Conservation (phyloP, 1,139 yeast species). For the Diutina sp. region DNA sequence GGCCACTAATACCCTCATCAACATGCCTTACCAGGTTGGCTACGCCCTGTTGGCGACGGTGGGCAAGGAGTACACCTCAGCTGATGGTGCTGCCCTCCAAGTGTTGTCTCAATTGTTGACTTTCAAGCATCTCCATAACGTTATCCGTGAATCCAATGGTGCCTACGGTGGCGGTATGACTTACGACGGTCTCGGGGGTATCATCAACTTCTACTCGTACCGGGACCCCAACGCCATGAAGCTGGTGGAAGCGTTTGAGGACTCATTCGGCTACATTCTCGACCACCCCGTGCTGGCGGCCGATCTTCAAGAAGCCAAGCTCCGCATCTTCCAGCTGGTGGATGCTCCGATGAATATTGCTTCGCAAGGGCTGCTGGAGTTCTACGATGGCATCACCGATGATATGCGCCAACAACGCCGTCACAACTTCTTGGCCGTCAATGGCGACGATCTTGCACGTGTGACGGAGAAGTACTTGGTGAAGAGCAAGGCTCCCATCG, state of each 20-base stretch:
- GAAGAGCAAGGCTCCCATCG: neutral
- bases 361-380: conserved; percentile 58
- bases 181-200: conserved; percentile 73
- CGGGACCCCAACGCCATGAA: conserved; percentile 82
- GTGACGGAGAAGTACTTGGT: conserved; percentile 52
- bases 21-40: conserved; percentile 82
- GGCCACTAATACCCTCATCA: conserved; percentile 29
- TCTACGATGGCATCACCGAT: conserved; percentile 61
- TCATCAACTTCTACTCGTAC: conserved; percentile 75
- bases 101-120: conserved; percentile 71
- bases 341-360: conserved; percentile 85
- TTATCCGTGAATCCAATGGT: conserved; percentile 90
- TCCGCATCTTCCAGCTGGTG: conserved; percentile 78
- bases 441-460: conserved; percentile 45
- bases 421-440: conserved; percentile 54
- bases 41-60: conserved; percentile 60
- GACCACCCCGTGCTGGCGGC: conserved; percentile 21
- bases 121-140: conserved; percentile 76
- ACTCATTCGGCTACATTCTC: conserved; percentile 15
- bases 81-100: conserved; percentile 79
- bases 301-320: conserved; percentile 80
- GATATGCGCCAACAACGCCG: conserved; percentile 76
- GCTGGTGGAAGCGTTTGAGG: conserved; percentile 49
- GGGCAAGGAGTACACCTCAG: conserved; percentile 56
- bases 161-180: conserved; percentile 96